A percentile compares a stretch with the other conserved stretches of the same genome.
Evolutionary conservation across 2,329 filamentous ascomycete genomes (phyloP).

Genomic region (Calonectria montana): DNA sequence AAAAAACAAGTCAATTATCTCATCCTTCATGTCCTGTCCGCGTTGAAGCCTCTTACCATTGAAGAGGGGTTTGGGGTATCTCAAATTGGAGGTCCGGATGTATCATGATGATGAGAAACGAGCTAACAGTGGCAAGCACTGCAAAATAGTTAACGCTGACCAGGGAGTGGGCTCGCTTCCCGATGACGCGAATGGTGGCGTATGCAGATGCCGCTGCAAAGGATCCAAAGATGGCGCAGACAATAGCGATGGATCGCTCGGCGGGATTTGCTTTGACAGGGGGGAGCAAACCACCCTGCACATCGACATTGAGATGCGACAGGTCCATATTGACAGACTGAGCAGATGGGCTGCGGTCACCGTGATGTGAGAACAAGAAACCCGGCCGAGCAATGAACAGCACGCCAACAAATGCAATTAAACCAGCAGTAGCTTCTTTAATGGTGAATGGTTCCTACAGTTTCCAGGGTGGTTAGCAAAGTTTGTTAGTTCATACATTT

Average conservation of each 20-base stretch:
- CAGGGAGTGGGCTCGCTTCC: constrained; percentile 78
- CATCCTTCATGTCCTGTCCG: fast-evolving
- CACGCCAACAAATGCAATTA: constrained; percentile 78
- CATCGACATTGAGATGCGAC: constrained; percentile 14
- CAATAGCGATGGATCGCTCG: constrained; percentile 74
- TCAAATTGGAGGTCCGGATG: constrained; percentile 56
- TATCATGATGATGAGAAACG: constrained; percentile 66
- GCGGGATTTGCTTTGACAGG: constrained; percentile 59
- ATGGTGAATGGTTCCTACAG: constrained; percentile 78
- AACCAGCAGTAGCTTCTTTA: constrained; percentile 75
- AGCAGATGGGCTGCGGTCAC: constrained; percentile 9
- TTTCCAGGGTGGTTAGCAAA: constrained; percentile 30
- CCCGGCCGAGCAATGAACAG: constrained; percentile 79
- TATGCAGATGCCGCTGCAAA: constrained; percentile 76
- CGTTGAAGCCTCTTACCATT: constrained; percentile 37
- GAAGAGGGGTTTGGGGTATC: constrained; percentile 39
- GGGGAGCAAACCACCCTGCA: constrained; percentile 39
- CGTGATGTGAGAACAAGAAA: constrained; percentile 60
- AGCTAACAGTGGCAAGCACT: constrained; percentile 73
- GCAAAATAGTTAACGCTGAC: constrained; percentile 85
- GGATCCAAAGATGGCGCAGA: constrained; percentile 75
- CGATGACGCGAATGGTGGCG: constrained; percentile 80
- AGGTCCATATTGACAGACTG: not conserved
- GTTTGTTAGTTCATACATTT: fast-evolving
- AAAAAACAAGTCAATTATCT: not conserved